Conservation (phyloP, 2,329 filamentous ascomycete species). For the Herpotrichia juniperi region DNA sequence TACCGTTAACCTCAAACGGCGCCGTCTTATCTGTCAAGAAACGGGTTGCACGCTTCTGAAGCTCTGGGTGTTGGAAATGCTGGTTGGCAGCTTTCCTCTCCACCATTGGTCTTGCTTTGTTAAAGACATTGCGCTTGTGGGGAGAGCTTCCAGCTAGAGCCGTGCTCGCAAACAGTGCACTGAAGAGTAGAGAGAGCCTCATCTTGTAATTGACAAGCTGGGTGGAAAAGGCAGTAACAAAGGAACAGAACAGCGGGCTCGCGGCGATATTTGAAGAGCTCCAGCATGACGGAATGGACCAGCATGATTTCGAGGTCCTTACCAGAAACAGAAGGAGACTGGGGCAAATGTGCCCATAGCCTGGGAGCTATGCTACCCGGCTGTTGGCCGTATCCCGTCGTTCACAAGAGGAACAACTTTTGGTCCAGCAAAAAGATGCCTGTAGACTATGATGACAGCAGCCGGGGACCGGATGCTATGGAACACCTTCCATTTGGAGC, state of each 20-base stretch:
- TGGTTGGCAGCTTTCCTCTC: slow-evolving; percentile 34
- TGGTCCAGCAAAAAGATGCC: not conserved
- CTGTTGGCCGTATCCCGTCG: not conserved
- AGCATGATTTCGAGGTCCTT: slow-evolving; percentile 21
- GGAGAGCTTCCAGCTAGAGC: slow-evolving; percentile 34
- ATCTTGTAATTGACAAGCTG: slow-evolving; percentile 26
- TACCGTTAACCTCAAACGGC: slow-evolving; percentile 70
- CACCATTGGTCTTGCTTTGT: slow-evolving; percentile 29
- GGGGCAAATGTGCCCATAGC: not conserved
- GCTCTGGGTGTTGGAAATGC: slow-evolving; percentile 37
- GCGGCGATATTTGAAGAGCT: slow-evolving; percentile 14
- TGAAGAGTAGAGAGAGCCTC: slow-evolving; percentile 36
- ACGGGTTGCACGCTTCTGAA: slow-evolving; percentile 40
- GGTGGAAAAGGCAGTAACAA: slow-evolving; percentile 8
- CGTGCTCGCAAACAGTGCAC: slow-evolving; percentile 34
- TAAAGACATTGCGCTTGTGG: slow-evolving; percentile 33
- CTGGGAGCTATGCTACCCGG: not conserved
- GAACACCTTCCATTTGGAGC: slow-evolving; percentile 5
- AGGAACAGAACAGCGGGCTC: not conserved
- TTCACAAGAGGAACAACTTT: not conserved
- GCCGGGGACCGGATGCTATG: not conserved
- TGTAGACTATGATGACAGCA: slow-evolving; percentile 9
- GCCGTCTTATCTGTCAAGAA: slow-evolving; percentile 41
- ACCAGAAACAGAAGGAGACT: slow-evolving; percentile 21
- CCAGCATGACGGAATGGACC: not conserved